Percentiles rank a stretch among this genome's conserved stretches.
These are phyloP conservation scores for Flaveria brownii DNA, from an alignment of 129 eudicot genomes.

Conservation along the genomic window DNA sequence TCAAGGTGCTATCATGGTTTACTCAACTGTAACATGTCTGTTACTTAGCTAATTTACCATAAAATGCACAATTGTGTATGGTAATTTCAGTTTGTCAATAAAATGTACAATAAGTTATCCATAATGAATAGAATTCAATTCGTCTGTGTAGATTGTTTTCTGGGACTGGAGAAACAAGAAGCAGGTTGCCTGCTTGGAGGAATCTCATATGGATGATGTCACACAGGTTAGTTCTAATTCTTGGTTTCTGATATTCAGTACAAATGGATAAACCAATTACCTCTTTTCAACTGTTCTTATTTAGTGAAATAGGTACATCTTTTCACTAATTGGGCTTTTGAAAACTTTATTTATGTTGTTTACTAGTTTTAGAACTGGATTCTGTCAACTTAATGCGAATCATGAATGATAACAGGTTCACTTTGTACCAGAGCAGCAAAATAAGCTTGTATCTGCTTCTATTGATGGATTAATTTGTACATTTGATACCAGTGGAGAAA, in stretches of 20 bases:
- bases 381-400: slow-evolving; percentile 14
- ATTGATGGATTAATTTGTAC: slow-evolving; percentile 92
- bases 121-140: background rate
- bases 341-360: background rate
- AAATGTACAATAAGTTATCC: background rate
- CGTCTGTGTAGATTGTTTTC: slow-evolving; percentile 53
- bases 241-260: slow-evolving; percentile 10
- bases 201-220: slow-evolving; percentile 93
- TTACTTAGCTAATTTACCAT: background rate
- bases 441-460: slow-evolving; percentile 92
- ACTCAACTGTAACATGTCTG: background rate
- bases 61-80: slow-evolving; percentile 5
- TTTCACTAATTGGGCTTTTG: background rate
- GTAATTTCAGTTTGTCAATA: slow-evolving; percentile 2
- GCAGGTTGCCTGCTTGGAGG: slow-evolving; percentile 90
- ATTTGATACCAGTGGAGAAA: slow-evolving; percentile 86
- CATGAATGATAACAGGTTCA: slow-evolving; percentile 54
- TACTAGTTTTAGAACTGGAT: background rate
- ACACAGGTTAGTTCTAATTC: slow-evolving; percentile 65
- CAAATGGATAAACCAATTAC: background rate
- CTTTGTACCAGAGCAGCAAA: slow-evolving; percentile 74
- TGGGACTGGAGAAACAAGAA: slow-evolving; percentile 90
- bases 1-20: background rate
- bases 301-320: slow-evolving; percentile 8
- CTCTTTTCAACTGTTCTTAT: background rate